Evolutionary conservation across 176 grass and related monocot species (phyloP).

Genomic region (Sorghum bicolor): Sorghum_bicolor_NCBIv3 NC_012872.2:15166001-15166500

Average conservation of each 20-base stretch:
- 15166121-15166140: neutral
- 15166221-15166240: slow-evolving; percentile 2
- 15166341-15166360: neutral
- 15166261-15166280: neutral
- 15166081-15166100: neutral
- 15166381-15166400: slow-evolving; percentile 60
- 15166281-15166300: neutral
- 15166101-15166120: neutral
- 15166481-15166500: slow-evolving; percentile 75
- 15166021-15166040: slow-evolving; percentile 20
- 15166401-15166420: slow-evolving; percentile 60
- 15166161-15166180: too few species aligned
- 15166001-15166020: neutral
- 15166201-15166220: neutral
- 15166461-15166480: slow-evolving; percentile 48
- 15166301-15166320: neutral
- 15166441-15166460: slow-evolving; percentile 82
- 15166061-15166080: neutral
- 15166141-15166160: neutral
- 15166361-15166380: neutral
- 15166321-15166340: neutral
- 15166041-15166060: neutral
- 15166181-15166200: too few species aligned
- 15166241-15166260: slow-evolving; percentile 2
- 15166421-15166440: slow-evolving; percentile 77